Base-by-base conservation (phyloP, 768 basidiomycete species). In the Cubamyces sp. region DNA sequence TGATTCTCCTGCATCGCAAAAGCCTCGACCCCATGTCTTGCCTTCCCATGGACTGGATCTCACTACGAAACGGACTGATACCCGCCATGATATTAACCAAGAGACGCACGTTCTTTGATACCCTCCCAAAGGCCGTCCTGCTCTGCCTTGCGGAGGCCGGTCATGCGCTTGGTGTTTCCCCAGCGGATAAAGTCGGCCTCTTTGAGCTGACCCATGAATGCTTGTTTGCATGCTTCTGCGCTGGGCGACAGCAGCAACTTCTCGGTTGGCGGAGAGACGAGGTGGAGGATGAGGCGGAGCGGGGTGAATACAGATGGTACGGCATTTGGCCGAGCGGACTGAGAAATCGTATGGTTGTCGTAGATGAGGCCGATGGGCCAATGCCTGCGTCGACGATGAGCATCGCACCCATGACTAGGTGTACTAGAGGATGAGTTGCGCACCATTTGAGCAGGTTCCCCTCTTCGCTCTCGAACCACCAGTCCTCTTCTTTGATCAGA, bases 111-210 rank as follows among this genome's bases (percentile, higher is more conserved):
- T 69, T 94, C 90, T 77, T 90, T 89, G 65, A 99, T 90, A 8
- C 95, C 95, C 69, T 97, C 94, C 97, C 97, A 99, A 57, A 98
- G 85, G 0, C 89, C 94, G 72, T 99, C 97, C 72, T 98, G 92
- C 70, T 98, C 96, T 25, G 84, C 86, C 74, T 95, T 93, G 56
- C 94, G 78, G 37, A 99, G 81, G 18, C 91, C 86, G 1, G 94
- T 98, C 79, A 98, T 93, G 39, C 94, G 85, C 71, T 94, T 93
- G 19, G 94, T 96, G 75, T 91, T 97, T 1, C 97, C 93, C 94
- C 95, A 98, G 49, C 96, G 83, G 49, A 97, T 87, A 71, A 97
- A 98, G 73, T 99, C 97, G 0, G 94, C 96, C 74, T 99, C 96
- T 71, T 98, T 97, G 46, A 96, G 75, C 71, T 96, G 92, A 8